Evolutionary conservation across 108 stramenopile species (phyloP).

Genomic region (Stephanodiscus minutulus): DNA sequence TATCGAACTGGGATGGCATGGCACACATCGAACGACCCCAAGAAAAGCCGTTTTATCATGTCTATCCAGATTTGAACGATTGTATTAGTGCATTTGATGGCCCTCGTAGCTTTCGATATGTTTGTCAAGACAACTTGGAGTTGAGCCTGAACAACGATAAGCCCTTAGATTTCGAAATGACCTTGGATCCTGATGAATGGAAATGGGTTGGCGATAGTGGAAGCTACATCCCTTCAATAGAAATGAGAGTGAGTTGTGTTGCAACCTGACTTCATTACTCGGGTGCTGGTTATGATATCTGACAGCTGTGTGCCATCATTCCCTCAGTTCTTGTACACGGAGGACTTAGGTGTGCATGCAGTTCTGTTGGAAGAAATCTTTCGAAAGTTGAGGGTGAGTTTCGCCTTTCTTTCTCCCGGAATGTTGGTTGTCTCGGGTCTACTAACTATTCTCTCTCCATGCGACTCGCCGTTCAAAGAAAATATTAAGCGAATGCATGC

Average conservation of each 20-base stretch:
- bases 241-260: conserved; percentile 37
- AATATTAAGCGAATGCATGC: conserved; percentile 25
- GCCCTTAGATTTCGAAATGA: conserved; percentile 61
- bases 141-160: conserved; percentile 41
- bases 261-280: background rate
- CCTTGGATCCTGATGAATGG: conserved; percentile 61
- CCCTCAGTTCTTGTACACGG: conserved; percentile 58
- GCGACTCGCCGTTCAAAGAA: conserved; percentile 23
- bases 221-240: conserved; percentile 47
- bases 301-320: background rate
- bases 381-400: conserved; percentile 24
- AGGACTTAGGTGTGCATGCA: conserved; percentile 53
- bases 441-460: background rate
- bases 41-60: conserved; percentile 77
- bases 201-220: conserved; percentile 31
- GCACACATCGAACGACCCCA: conserved; percentile 65
- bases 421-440: background rate
- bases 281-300: background rate
- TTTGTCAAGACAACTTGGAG: conserved; percentile 79
- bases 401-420: background rate
- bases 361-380: conserved; percentile 3
- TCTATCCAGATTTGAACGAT: conserved; percentile 72
- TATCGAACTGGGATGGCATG: conserved; percentile 80
- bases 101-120: conserved; percentile 69
- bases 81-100: conserved; percentile 70